Conservation (phyloP, 345 rosid genomes). For the Hypericum perforatum region DNA sequence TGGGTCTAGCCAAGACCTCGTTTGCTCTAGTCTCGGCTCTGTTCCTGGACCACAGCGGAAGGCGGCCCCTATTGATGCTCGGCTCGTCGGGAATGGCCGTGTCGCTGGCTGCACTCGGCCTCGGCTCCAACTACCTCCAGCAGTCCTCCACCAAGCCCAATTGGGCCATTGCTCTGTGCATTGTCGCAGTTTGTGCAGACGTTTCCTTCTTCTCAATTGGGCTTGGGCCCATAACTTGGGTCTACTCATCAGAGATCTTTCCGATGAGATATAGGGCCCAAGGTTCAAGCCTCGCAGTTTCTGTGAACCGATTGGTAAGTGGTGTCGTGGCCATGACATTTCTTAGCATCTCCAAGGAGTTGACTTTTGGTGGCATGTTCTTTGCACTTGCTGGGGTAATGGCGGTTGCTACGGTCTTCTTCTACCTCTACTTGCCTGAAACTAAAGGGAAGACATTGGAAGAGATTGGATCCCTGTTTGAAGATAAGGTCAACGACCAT, state of each 20-base stretch:
- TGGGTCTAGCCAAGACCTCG: slow-evolving; percentile 37
- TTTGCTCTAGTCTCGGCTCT: slow-evolving; percentile 50
- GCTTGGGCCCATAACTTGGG: slow-evolving; percentile 72
- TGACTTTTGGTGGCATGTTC: slow-evolving; percentile 50
- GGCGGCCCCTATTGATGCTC: slow-evolving; percentile 53
- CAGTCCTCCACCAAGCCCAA: slow-evolving; percentile 19
- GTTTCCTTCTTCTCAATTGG: slow-evolving; percentile 66
- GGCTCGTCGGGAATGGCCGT: slow-evolving; percentile 44
- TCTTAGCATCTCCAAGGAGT: slow-evolving; percentile 26
- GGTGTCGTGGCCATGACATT: slow-evolving; percentile 59
- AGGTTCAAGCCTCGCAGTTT: slow-evolving; percentile 50
- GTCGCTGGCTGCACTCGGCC: slow-evolving; percentile 39
- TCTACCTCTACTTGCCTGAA: slow-evolving; percentile 44
- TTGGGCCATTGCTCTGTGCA: slow-evolving; percentile 36
- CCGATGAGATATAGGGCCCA: slow-evolving; percentile 60
- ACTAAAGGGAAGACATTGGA: slow-evolving; percentile 56
- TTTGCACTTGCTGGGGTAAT: slow-evolving; percentile 39
- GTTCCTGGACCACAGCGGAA: slow-evolving; percentile 42
- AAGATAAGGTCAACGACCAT: slow-evolving; percentile 12
- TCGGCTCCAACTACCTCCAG: slow-evolving; percentile 33
- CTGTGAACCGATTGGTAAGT: slow-evolving; percentile 55
- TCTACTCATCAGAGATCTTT: slow-evolving; percentile 61
- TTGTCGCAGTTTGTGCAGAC: slow-evolving; percentile 38
- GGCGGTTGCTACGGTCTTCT: slow-evolving; percentile 32
- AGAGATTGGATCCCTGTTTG: slow-evolving; percentile 47